phyloP scores from a whole-genome alignment of 495 filamentous ascomycete genomes.

The Sabuloglossum arenarium region DNA sequence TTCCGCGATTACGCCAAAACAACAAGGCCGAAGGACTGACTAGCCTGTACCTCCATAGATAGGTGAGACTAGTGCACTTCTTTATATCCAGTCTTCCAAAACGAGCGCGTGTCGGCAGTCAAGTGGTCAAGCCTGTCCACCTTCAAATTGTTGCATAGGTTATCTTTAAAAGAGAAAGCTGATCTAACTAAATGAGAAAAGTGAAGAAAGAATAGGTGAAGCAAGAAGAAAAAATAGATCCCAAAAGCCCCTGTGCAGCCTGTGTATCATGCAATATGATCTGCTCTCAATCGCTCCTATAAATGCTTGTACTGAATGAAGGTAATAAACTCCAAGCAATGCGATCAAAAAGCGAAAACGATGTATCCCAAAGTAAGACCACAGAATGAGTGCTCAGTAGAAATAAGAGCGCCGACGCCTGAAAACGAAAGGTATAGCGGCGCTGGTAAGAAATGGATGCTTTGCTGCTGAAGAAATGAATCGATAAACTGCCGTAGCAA shows the following conservation, averaged over 20 bases:
- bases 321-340: not conserved
- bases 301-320: not conserved
- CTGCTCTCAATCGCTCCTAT: not conserved
- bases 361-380: not conserved
- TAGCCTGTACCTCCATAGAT: too few species aligned
- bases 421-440: not conserved
- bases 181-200: not conserved
- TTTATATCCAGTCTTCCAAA: too few species aligned
- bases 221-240: not conserved
- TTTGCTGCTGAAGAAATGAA: not conserved
- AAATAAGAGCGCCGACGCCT: not conserved
- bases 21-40: too few species aligned
- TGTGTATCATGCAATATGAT: not conserved
- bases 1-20: too few species aligned
- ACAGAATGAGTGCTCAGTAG: not conserved
- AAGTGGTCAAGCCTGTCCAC: too few species aligned
- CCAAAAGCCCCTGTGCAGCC: not conserved
- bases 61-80: too few species aligned
- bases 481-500: not conserved
- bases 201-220: not conserved
- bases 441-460: not conserved
- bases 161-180: not conserved
- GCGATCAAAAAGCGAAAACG: not conserved
- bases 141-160: too few species aligned
- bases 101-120: too few species aligned